A percentile compares a stretch with the other conserved stretches of the same genome.
Evolutionary conservation across 345 rosid species (phyloP).

Genomic region (Linum tenue): DNA sequence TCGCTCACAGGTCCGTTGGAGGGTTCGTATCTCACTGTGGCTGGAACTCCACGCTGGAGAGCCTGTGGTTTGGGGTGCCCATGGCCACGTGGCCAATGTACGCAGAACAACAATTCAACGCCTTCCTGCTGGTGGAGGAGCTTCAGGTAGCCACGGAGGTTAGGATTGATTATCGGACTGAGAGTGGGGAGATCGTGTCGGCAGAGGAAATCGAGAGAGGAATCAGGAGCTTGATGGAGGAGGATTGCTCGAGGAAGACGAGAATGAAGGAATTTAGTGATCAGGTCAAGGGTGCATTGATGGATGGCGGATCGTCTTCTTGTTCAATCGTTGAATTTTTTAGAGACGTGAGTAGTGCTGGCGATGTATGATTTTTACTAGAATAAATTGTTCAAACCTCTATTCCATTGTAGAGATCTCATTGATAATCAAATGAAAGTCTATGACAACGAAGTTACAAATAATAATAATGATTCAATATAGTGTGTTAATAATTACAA

Average conservation of each 20-base stretch:
- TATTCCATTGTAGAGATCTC: too few species aligned
- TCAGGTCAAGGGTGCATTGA: background rate
- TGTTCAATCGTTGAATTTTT: too few species aligned
- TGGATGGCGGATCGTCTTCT: constrained; percentile 12
- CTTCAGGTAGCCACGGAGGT: constrained; percentile 13
- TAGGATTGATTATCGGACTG: constrained; percentile 10
- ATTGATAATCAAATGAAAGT: too few species aligned
- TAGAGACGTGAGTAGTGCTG: too few species aligned
- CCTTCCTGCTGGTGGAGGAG: constrained; percentile 9
- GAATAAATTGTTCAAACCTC: too few species aligned
- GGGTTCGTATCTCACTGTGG: too few species aligned
- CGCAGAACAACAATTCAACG: constrained; percentile 13
- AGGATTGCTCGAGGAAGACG: background rate
- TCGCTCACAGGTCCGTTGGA: too few species aligned
- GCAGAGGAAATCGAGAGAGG: background rate
- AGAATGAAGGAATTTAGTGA: constrained; percentile 7
- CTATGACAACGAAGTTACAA: too few species aligned
- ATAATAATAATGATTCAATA: too few species aligned
- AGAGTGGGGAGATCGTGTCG: background rate
- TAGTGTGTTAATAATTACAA: too few species aligned
- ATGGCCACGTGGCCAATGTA: constrained; percentile 17
- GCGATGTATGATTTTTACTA: too few species aligned
- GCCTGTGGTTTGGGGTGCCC: constrained; percentile 13
- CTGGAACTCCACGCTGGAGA: background rate
- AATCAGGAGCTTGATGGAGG: constrained; percentile 4